These are phyloP conservation scores for Colletotrichum phormii DNA, from an alignment of 2,329 filamentous ascomycete genomes.

Conservation along the genomic window DNA sequence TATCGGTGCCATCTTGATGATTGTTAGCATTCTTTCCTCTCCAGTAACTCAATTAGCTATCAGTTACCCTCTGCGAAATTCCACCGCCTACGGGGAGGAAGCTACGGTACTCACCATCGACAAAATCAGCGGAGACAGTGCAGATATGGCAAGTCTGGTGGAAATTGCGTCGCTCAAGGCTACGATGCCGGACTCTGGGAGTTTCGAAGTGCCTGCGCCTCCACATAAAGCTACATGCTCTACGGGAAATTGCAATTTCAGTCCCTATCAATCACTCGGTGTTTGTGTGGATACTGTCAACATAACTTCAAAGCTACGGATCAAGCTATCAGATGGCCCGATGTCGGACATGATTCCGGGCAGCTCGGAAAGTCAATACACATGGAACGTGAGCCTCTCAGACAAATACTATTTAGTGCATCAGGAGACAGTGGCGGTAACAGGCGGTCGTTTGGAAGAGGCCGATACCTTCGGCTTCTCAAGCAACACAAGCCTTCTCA, in stretches of 20 bases:
- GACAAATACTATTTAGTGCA: not conserved
- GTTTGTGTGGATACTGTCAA: slow-evolving; percentile 3
- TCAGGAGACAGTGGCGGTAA: not conserved
- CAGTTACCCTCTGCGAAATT: slow-evolving; percentile 9
- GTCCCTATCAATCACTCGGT: not conserved
- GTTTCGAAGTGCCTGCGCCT: not conserved
- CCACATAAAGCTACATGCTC: not conserved
- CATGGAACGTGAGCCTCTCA: not conserved
- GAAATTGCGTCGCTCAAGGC: not conserved
- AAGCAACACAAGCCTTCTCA: not conserved
- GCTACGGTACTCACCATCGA: not conserved
- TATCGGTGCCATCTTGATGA: slow-evolving; percentile 9
- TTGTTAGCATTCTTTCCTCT: slow-evolving; percentile 10
- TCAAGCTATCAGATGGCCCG: not conserved
- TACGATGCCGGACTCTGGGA: not conserved
- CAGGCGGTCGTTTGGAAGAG: not conserved
- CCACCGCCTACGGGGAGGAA: not conserved
- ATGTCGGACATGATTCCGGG: not conserved
- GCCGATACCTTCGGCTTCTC: not conserved
- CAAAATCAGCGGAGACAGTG: too few relatives aligned
- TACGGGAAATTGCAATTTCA: slow-evolving; percentile 10
- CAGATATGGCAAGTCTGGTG: too few relatives aligned
- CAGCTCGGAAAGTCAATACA: too few relatives aligned
- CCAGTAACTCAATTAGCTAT: slow-evolving; percentile 29
- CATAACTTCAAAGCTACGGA: not conserved